phyloP scores from a whole-genome alignment of 2,329 filamentous ascomycete species.

The Tolypocladium ovalisporum region DNA sequence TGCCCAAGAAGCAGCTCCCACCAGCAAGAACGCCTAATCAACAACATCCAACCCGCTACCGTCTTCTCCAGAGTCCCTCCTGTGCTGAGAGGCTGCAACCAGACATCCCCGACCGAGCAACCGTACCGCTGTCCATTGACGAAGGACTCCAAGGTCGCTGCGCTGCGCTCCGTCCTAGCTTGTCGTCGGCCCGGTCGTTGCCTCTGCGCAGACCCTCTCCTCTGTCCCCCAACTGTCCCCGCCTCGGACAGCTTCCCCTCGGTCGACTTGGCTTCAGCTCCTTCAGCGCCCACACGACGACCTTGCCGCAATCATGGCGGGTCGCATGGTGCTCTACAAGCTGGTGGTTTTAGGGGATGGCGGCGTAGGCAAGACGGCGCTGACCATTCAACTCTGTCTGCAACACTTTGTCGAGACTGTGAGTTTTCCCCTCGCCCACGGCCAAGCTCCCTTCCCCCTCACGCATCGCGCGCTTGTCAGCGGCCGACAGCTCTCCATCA shows the following conservation, averaged over 20 bases:
- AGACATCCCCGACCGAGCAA: slow-evolving; percentile 4
- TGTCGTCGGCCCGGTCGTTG: background rate
- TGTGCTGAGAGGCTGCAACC: slow-evolving; percentile 5
- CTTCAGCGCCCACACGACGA: slow-evolving; percentile 3
- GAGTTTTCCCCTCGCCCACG: slow-evolving; percentile 21
- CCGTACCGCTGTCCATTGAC: slow-evolving; percentile 2
- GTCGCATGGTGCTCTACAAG: slow-evolving; percentile 93
- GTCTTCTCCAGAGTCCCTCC: background rate
- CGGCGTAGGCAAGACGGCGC: slow-evolving; percentile 86
- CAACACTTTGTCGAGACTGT: slow-evolving; percentile 97
- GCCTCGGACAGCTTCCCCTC: background rate
- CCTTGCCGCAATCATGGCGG: slow-evolving; percentile 52
- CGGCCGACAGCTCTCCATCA: background rate
- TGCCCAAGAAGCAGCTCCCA: slow-evolving; percentile 3
- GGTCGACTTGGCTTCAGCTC: background rate
- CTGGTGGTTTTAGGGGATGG: slow-evolving; percentile 91
- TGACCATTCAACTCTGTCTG: slow-evolving; percentile 92
- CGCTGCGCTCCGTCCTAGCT: background rate
- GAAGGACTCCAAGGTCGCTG: slow-evolving; percentile 1
- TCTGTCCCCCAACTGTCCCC: background rate
- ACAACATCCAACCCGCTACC: background rate
- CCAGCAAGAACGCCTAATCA: background rate
- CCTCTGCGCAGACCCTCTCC: background rate
- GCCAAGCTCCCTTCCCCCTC: background rate
- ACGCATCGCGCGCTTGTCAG: background rate